Percentiles rank a stretch among this genome's conserved stretches.
phyloP scores from a whole-genome alignment of 1,284 basidiomycete species.

The Xerocomus tenax region DNA sequence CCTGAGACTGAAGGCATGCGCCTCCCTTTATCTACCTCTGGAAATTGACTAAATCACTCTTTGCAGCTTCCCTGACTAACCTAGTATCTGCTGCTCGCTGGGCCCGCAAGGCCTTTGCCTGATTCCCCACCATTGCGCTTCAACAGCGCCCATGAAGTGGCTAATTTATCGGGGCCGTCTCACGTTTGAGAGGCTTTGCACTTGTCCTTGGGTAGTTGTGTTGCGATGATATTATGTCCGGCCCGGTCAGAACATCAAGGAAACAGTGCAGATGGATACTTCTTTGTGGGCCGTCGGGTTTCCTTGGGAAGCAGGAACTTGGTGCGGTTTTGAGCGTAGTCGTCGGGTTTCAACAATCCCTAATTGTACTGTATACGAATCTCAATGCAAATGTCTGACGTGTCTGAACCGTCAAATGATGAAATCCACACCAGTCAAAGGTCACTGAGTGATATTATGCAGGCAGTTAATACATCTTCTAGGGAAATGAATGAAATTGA shows the following conservation, averaged over 20 bases:
- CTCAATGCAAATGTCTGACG: background rate
- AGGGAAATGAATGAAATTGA: too few relatives aligned
- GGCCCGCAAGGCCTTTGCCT: constrained; percentile 70
- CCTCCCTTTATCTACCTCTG: constrained; percentile 1
- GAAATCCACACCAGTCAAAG: too few relatives aligned
- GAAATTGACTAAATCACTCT: constrained; percentile 8
- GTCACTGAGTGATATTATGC: too few relatives aligned
- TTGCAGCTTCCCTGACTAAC: constrained; percentile 67
- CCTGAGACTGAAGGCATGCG: constrained; percentile 74
- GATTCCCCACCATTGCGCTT: constrained; percentile 61
- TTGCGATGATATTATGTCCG: constrained; percentile 31
- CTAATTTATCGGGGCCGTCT: constrained; percentile 36
- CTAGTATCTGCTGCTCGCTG: constrained; percentile 85
- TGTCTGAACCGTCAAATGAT: background rate
- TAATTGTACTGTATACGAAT: constrained; percentile 27
- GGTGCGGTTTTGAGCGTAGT: constrained; percentile 35
- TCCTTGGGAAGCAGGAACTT: constrained; percentile 33
- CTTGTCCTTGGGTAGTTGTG: constrained; percentile 43
- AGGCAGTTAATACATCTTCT: too few relatives aligned
- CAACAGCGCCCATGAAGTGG: constrained; percentile 71
- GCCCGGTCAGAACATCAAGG: constrained; percentile 7
- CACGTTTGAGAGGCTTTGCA: constrained; percentile 12
- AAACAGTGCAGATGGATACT: constrained; percentile 14
- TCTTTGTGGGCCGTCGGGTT: constrained; percentile 32
- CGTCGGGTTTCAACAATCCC: constrained; percentile 60